phyloP scores from a whole-genome alignment of 257 asterid species.

The Anisodus acutangulus region DNA sequence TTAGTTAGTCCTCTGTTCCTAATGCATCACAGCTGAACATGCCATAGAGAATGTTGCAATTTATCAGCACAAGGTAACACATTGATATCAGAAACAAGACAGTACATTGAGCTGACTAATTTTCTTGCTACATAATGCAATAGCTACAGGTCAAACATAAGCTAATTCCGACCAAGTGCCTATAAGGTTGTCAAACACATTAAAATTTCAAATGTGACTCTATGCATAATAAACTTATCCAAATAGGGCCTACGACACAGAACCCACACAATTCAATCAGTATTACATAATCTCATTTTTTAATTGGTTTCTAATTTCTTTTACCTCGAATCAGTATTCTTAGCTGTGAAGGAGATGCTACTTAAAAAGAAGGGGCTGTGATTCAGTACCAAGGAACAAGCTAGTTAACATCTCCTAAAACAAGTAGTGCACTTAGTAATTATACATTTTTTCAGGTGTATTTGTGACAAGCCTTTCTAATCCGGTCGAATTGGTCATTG shows the following conservation, averaged over 20 bases:
- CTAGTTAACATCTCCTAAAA: background rate
- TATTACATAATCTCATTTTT: background rate
- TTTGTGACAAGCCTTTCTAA: background rate
- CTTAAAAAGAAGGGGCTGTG: background rate
- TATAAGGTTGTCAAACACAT: background rate
- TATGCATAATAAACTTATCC: too few species aligned
- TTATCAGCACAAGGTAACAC: background rate
- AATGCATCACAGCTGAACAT: background rate
- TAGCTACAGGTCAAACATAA: background rate
- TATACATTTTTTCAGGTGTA: background rate
- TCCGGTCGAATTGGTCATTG: background rate
- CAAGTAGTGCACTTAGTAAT: background rate
- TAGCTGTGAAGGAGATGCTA: background rate
- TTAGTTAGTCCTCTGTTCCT: background rate
- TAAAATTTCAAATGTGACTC: background rate
- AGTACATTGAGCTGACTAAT: background rate
- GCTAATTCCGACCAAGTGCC: background rate
- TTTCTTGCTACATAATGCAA: background rate
- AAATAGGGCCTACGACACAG: too few species aligned
- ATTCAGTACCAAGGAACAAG: background rate
- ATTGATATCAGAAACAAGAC: constrained; percentile 7
- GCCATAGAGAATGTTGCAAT: too few species aligned
- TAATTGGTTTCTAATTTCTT: background rate
- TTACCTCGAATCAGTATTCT: background rate
- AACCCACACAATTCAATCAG: background rate